phyloP scores from a whole-genome alignment of 2,329 filamentous ascomycete genomes.

The Harringtonia lauricola region DNA sequence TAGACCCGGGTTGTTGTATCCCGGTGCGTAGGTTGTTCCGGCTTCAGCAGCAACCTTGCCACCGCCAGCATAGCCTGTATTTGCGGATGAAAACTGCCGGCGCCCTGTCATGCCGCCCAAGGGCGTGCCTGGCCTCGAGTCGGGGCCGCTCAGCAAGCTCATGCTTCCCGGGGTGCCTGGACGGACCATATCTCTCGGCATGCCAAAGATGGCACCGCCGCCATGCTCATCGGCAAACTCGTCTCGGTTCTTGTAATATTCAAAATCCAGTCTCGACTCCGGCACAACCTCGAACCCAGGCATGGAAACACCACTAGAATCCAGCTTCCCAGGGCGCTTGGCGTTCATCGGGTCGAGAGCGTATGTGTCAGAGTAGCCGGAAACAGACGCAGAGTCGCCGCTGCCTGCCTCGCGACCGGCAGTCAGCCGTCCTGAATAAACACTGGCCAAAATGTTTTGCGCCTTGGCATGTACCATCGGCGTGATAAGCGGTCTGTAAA shows the following conservation, averaged over 20 bases:
- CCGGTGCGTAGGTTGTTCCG: constrained; percentile 10
- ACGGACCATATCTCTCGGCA: constrained; percentile 44
- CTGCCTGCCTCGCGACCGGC: constrained; percentile 52
- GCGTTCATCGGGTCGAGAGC: constrained; percentile 70
- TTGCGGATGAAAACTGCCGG: constrained; percentile 14
- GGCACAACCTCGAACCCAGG: constrained; percentile 85
- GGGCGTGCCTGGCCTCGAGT: constrained; percentile 41
- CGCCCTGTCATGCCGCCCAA: constrained; percentile 22
- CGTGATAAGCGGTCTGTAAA: constrained; percentile 81
- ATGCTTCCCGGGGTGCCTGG: constrained; percentile 50
- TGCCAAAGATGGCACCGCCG: constrained; percentile 60
- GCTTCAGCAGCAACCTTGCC: neutral
- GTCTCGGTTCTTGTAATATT: constrained; percentile 80
- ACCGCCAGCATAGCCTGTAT: neutral
- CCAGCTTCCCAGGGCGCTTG: constrained; percentile 36
- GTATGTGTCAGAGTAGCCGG: constrained; percentile 74
- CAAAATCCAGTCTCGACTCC: constrained; percentile 77
- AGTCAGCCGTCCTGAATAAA: constrained; percentile 72
- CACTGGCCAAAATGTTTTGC: constrained; percentile 71
- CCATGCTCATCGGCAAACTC: constrained; percentile 84
- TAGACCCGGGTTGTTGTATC: constrained; percentile 9
- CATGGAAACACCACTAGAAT: constrained; percentile 19
- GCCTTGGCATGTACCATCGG: constrained; percentile 93
- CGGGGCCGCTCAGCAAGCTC: constrained; percentile 23
- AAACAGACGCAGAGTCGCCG: constrained; percentile 44